These are phyloP conservation scores for Rhizopus sp. DNA, from an alignment of 371 early-diverging fungal genomes.

Conservation along the genomic window DNA sequence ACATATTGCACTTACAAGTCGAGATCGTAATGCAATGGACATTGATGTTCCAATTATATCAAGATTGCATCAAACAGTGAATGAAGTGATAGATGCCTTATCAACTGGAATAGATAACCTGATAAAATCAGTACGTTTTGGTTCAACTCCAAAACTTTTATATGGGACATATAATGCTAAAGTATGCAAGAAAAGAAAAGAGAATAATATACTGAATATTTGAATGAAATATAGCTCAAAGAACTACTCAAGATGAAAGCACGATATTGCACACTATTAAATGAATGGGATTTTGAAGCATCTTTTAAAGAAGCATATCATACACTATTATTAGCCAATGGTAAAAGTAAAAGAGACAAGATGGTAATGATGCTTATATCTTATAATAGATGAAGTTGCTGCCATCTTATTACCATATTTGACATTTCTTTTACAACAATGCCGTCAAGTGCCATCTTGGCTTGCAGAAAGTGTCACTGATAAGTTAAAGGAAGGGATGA, in stretches of 20 bases:
- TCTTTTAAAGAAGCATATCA: constrained; percentile 24
- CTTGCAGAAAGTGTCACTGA: constrained; percentile 23
- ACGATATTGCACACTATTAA: constrained; percentile 19
- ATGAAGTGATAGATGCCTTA: constrained; percentile 9
- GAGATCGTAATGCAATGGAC: constrained; percentile 18
- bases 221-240: constrained; percentile 12
- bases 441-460: constrained; percentile 21
- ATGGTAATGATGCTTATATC: neutral
- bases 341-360: constrained; percentile 20
- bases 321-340: constrained; percentile 16
- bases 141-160: too few species aligned
- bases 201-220: neutral
- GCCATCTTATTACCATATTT: constrained; percentile 28
- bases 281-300: constrained; percentile 22
- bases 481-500: constrained; percentile 17
- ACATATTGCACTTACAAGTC: constrained; percentile 10
- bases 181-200: neutral
- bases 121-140: too few species aligned
- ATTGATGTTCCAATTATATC: constrained; percentile 12
- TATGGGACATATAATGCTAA: too few species aligned
- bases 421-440: constrained; percentile 22
- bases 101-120: neutral
- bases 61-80: constrained; percentile 7
- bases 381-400: constrained; percentile 19
- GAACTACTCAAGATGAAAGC: constrained; percentile 30